Evolutionary conservation across 202 grass and related monocot genomes (phyloP).

Genomic region (Elaeis oleifera): DNA sequence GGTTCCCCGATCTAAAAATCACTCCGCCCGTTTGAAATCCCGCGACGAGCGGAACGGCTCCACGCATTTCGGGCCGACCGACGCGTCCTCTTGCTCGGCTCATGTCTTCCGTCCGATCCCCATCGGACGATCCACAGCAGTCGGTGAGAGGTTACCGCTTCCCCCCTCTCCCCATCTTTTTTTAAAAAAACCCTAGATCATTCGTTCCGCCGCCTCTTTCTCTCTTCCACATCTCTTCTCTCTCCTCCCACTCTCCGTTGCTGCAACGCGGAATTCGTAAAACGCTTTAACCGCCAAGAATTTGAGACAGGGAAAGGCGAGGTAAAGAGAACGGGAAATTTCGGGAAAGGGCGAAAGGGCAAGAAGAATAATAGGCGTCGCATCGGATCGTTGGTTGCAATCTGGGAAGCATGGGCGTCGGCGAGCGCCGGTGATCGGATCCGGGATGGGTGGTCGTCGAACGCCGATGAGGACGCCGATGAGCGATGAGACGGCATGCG

Average conservation of each 20-base stretch:
- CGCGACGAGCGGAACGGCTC: no score
- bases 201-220: no score
- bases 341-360: no score
- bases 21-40: constrained; percentile 9
- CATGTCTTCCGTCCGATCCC: background rate
- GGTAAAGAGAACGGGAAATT: background rate
- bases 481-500: constrained; percentile 1
- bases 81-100: background rate
- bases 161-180: no score
- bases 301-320: background rate
- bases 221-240: background rate
- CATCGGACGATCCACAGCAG: background rate
- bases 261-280: no score
- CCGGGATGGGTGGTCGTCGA: background rate
- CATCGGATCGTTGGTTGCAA: background rate
- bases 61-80: no score
- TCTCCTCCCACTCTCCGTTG: background rate
- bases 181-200: constrained; percentile 18
- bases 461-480: background rate
- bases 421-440: constrained; percentile 2
- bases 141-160: background rate
- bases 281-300: no score
- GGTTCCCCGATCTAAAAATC: background rate
- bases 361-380: background rate
- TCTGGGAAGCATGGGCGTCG: no score